These are phyloP conservation scores for Agapanthus africanus DNA, from an alignment of 106 monocot species.

Conservation along the genomic window DNA sequence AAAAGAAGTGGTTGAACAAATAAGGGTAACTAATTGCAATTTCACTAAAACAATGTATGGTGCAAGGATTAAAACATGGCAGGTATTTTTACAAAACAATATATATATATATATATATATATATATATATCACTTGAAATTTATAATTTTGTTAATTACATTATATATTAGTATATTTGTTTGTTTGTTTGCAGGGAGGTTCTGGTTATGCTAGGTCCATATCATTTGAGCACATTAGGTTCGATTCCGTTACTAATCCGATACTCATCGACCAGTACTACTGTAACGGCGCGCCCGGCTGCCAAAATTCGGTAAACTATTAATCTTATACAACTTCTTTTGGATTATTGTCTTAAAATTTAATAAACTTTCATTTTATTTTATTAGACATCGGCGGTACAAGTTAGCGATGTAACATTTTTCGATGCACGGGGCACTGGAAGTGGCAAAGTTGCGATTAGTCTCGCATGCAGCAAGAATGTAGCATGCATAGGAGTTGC, in stretches of 20 bases:
- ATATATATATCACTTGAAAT: too few relatives aligned
- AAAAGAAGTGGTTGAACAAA: not conserved
- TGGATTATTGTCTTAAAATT: not conserved
- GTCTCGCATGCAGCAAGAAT: not conserved
- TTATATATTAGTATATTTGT: not conserved
- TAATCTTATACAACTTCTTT: not conserved
- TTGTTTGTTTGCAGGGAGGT: slow-evolving; percentile 4
- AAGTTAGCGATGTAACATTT: slow-evolving; percentile 1
- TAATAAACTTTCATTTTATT: not conserved
- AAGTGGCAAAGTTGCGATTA: not conserved
- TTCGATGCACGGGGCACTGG: not conserved
- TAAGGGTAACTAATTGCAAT: slow-evolving; percentile 1
- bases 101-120: not conserved
- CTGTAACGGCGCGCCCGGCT: not conserved
- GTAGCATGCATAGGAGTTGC: not conserved
- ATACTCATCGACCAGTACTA: slow-evolving; percentile 14
- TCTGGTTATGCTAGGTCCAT: slow-evolving; percentile 11
- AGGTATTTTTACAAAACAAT: not conserved
- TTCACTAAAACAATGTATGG: slow-evolving; percentile 3
- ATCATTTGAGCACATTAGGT: slow-evolving; percentile 8
- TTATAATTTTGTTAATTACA: not conserved
- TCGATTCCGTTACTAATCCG: not conserved
- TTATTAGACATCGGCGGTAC: not conserved
- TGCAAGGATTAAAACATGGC: slow-evolving; percentile 17
- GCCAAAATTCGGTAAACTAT: slow-evolving; percentile 8